Evolutionary conservation across 208 protist genomes (phyloP), one percentile per base, ranked within the genome.

Genomic region (Crithidia fasciculata): DNA sequence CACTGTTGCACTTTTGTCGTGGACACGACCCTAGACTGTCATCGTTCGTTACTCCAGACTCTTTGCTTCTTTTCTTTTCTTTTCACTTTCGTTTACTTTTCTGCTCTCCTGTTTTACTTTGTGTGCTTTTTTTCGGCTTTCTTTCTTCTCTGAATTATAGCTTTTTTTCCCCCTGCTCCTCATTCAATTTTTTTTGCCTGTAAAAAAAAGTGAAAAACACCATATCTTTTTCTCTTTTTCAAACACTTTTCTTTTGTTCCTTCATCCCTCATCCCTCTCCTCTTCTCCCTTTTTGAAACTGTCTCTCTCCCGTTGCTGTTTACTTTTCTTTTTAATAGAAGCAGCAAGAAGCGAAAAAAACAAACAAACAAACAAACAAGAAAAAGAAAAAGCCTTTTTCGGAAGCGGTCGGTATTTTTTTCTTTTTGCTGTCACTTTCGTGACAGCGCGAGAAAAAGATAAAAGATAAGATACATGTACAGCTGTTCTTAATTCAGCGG

Each of bases 261-360:
- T 54, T 66, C 44, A 15, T 54, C n/a, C 43, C 39, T 41, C 37
- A 60, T 61, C 7, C 39, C 19, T 49, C 28, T 58, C 54, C 40
- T 67, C 69, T 67, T 71, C 56, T 81, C 15, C 37, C 8, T 47
- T 37, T 68, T 58, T 62, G 28, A 28, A 28, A 28, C 28, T 28
- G 28, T 28, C 28, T 28, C 28, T 28, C 28, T 28, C 28, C 28
- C 28, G 28, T 28, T 28, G 28, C 28, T 28, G 28, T 28, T 28
- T 28, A 28, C 28, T 28, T 28, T 28, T 28, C 28, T 28, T 28
- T 28, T 28, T 28, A 28, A 28, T 28, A 28, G 28, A 28, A 28
- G 28, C 28, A 28, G 28, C 28, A 28, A 28, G 28, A 28, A 28
- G 28, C 1, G 28, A 28, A 28, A 28, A 28, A 28, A 28, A 28